Evolutionary conservation across 305 asterid genomes (phyloP).

Genomic region (Nicotiana rustica): DNA sequence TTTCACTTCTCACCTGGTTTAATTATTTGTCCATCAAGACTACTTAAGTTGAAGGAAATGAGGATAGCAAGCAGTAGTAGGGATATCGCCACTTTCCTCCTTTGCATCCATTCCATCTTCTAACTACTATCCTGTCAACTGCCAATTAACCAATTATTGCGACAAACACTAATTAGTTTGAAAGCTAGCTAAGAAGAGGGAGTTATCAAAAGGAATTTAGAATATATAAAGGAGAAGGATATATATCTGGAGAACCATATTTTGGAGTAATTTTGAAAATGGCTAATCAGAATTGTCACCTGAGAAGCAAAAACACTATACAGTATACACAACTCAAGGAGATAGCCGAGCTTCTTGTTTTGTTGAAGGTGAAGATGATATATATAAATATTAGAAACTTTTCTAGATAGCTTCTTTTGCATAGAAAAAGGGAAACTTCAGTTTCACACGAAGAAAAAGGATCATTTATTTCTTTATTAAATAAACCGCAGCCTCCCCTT

Average conservation of each 20-base stretch:
- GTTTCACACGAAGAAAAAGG: not conserved
- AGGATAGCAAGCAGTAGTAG: not conserved
- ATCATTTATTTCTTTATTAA: not conserved
- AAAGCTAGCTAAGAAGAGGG: too few relatives aligned
- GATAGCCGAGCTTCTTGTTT: not conserved
- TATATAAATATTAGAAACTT: not conserved
- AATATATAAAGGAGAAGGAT: too few relatives aligned
- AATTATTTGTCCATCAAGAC: slow-evolving; percentile 4
- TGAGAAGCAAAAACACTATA: not conserved
- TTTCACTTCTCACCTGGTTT: not conserved
- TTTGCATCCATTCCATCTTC: slow-evolving; percentile 11
- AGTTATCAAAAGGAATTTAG: too few relatives aligned
- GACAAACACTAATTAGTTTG: not conserved
- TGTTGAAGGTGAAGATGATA: not conserved
- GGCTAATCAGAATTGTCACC: not conserved
- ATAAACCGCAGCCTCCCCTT: slow-evolving; percentile 7
- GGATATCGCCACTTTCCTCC: not conserved
- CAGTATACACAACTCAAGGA: not conserved
- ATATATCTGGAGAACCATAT: too few relatives aligned
- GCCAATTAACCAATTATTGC: not conserved
- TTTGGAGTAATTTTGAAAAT: not conserved
- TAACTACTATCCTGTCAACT: not conserved
- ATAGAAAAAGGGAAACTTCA: slow-evolving; percentile 31
- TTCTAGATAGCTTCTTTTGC: not conserved
- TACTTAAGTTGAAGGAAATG: not conserved